These are phyloP conservation scores for Triticum turgidum DNA, from an alignment of 176 grass and related monocot species.

Conservation along the genomic window DNA sequence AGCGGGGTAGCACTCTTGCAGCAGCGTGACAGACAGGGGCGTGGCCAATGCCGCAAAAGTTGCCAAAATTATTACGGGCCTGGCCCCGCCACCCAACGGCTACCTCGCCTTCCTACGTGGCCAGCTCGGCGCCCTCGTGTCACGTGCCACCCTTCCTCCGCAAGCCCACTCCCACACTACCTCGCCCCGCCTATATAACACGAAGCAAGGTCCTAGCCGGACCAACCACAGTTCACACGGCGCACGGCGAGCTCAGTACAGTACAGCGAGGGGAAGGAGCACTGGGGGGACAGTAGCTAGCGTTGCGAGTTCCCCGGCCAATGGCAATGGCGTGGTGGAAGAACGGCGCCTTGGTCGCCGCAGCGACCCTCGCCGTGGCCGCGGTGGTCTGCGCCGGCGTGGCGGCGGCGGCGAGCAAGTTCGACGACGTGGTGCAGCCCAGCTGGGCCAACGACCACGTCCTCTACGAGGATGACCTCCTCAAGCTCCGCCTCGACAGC, in stretches of 20 bases:
- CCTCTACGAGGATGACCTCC: constrained; percentile 81
- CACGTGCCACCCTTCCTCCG: constrained; percentile 28
- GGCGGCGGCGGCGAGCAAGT: constrained; percentile 36
- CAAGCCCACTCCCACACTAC: neutral
- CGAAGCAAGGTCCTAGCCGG: rapidly evolving
- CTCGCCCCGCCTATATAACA: constrained; percentile 18
- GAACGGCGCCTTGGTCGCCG: neutral
- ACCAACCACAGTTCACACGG: neutral
- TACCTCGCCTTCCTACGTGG: constrained; percentile 29
- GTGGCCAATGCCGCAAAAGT: constrained; percentile 17
- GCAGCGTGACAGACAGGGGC: neutral
- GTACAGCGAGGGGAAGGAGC: neutral
- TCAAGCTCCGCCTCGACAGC: constrained; percentile 85
- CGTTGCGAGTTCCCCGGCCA: too few relatives aligned
- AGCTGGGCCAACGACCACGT: constrained; percentile 99
- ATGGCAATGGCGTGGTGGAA: neutral
- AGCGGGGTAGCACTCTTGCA: neutral
- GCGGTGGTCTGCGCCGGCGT: neutral
- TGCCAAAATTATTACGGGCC: neutral
- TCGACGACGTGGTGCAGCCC: constrained; percentile 82
- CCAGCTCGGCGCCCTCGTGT: neutral
- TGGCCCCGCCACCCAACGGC: constrained; percentile 18
- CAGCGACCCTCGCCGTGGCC: neutral
- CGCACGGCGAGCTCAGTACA: neutral
- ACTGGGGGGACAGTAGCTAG: neutral